Conservation (phyloP, 1,139 yeast species). For the Suhomyces atakaporum region DNA sequence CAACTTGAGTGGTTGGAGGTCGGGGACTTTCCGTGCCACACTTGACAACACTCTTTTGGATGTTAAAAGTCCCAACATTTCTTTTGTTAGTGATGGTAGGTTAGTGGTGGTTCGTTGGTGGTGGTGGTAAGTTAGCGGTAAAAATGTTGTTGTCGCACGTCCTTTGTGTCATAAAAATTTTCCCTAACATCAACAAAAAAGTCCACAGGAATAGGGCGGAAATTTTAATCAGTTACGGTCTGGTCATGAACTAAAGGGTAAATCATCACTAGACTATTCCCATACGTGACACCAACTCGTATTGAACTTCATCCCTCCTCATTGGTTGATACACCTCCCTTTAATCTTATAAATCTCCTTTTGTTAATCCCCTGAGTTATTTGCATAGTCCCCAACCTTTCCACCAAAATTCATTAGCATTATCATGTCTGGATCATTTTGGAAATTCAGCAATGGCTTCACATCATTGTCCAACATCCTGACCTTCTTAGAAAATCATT, state of each 20-base stretch:
- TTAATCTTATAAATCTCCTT: too few species aligned
- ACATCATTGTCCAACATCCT: conserved; percentile 75
- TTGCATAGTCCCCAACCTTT: conserved; percentile 4
- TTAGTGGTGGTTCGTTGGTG: too few species aligned
- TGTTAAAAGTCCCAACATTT: neutral
- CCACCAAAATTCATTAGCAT: conserved; percentile 1
- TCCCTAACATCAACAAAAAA: conserved; percentile 12
- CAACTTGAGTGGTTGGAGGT: conserved; percentile 57
- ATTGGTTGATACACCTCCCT: neutral
- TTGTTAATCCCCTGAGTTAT: too few species aligned
- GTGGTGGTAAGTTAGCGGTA: too few species aligned
- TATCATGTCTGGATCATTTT: conserved; percentile 76
- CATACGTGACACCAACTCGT: neutral
- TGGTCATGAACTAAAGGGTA: conserved; percentile 1
- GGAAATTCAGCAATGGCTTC: conserved; percentile 90
- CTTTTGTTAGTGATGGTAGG: too few species aligned
- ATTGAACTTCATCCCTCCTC: neutral
- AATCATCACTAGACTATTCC: neutral
- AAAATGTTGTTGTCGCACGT: conserved; percentile 1
- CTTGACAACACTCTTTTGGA: neutral
- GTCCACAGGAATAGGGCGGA: conserved; percentile 4
- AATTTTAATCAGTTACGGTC: neutral
- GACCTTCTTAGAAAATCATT: conserved; percentile 63
- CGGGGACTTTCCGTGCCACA: conserved; percentile 5
- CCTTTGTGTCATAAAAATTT: conserved; percentile 13